Evolutionary conservation across 495 filamentous ascomycete genomes (phyloP), one percentile per base, ranked within the genome.

Genomic region (Lindgomyces ingoldianus): DNA sequence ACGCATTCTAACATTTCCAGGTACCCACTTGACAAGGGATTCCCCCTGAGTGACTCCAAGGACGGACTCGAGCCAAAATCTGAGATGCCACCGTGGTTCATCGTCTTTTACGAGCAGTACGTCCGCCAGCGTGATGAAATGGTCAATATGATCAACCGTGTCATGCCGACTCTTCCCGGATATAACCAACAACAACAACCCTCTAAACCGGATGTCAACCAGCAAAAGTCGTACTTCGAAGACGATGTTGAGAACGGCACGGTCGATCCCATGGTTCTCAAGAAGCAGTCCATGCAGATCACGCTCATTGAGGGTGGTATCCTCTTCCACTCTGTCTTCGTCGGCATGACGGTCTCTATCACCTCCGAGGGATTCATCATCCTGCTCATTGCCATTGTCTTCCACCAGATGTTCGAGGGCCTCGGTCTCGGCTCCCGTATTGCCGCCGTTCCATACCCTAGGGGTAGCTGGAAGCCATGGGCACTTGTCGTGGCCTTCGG

Each of bases 401-500:
- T 72, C 64, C 70, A 72, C 47, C 70, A 72, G 42, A 57, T 55
- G 27, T 71, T 71, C 51, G 68, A 71, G 51, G 70, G 70, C 50
- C 70, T 72, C n/a, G 70, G 60, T 57, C 70, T 72, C 30, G 70
- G 70, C 30, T 67, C 67, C 18, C 67, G 67, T 54, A 85, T 86
- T 51, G 83, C 84, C 4, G 79, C 77, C 3, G 78, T 85, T 10
- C 78, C 80, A 1, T 83, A 80, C 49, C 76, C 73, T 44, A 75
- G 77, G 57, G 74, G 74, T 60, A 81, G 79, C 62, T 63, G 76
- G 53, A 77, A 83, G 36, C 86, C 86, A 6, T 88, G 86, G 86
- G 65, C 84, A n/a, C 75, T 89, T 69, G 83, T 82, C n/a, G 68
- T 83, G 4, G 84, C 84, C 27, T 87, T 85, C 53, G 85, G 84